Conservation (phyloP, 352 stramenopile species). For the Globisporangium carolinianum region DNA sequence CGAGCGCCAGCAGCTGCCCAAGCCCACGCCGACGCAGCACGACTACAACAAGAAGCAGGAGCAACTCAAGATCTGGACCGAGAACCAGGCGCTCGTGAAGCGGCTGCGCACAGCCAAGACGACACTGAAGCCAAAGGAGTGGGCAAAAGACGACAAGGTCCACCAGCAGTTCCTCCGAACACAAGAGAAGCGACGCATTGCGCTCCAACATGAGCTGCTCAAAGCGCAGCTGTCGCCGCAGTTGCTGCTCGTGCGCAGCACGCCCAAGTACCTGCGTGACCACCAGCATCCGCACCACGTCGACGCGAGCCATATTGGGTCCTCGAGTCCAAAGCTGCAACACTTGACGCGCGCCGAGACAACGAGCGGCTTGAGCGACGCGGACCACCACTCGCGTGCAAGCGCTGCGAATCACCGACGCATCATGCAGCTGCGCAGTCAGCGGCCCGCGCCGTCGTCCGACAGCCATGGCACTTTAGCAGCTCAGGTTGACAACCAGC, state of each 20-base stretch:
- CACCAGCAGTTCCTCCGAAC: slow-evolving; percentile 60
- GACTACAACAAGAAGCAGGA: slow-evolving; percentile 68
- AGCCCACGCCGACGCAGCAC: slow-evolving; percentile 1
- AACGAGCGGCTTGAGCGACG: neutral
- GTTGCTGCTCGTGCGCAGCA: slow-evolving; percentile 18
- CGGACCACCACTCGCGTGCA: slow-evolving; percentile 2
- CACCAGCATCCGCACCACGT: slow-evolving; percentile 10
- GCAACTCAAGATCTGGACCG: slow-evolving; percentile 62
- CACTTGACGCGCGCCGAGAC: too few species aligned
- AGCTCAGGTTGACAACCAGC: slow-evolving; percentile 1
- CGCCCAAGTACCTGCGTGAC: slow-evolving; percentile 10
- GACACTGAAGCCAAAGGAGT: slow-evolving; percentile 60
- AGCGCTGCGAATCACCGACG: slow-evolving; percentile 51
- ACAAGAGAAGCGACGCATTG: slow-evolving; percentile 39
- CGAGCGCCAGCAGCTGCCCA: neutral
- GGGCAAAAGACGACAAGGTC: slow-evolving; percentile 68
- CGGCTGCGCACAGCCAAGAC: slow-evolving; percentile 56
- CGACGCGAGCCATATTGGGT: too few species aligned
- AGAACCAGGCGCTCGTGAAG: slow-evolving; percentile 66
- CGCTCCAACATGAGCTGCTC: slow-evolving; percentile 46
- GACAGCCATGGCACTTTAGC: neutral
- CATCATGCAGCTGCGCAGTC: slow-evolving; percentile 46
- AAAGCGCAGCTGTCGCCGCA: slow-evolving; percentile 35
- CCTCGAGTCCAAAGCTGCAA: too few species aligned
- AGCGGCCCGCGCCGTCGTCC: slow-evolving; percentile 13